These are phyloP conservation scores for Venturia effusa DNA, from an alignment of 2,329 filamentous ascomycete species.

Conservation along the genomic window DNA sequence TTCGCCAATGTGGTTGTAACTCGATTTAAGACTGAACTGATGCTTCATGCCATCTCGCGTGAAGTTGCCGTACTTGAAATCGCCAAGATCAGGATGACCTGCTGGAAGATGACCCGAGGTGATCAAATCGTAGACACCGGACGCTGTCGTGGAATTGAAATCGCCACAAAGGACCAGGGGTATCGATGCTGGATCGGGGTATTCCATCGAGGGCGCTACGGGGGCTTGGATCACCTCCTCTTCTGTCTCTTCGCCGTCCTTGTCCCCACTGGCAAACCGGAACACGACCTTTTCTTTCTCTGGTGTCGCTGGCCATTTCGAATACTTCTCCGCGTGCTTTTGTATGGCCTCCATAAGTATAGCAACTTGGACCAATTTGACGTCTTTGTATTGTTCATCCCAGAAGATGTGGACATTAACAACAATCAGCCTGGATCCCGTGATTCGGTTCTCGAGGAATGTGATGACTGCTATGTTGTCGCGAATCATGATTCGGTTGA, in stretches of 20 bases:
- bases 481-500: conserved; percentile 96
- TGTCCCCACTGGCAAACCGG: conserved; percentile 36
- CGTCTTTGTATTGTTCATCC: conserved; percentile 83
- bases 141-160: conserved; percentile 83
- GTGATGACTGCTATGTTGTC: conserved; percentile 91
- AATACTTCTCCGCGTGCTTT: conserved; percentile 76
- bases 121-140: conserved; percentile 84
- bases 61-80: conserved; percentile 84
- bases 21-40: conserved; percentile 85
- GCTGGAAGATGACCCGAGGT: conserved; percentile 67
- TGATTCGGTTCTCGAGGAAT: conserved; percentile 84
- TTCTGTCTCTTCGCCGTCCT: conserved; percentile 31
- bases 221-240: conserved; percentile 51
- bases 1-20: conserved; percentile 76
- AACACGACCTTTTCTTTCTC: conserved; percentile 54
- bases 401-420: conserved; percentile 93
- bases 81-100: conserved; percentile 68
- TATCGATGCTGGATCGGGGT: conserved; percentile 75
- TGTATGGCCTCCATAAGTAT: conserved; percentile 89
- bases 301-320: conserved; percentile 65
- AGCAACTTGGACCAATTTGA: conserved; percentile 92
- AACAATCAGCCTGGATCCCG: conserved; percentile 83
- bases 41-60: conserved; percentile 87
- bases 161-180: conserved; percentile 88
- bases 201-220: conserved; percentile 67